Percentiles rank a stretch among this genome's conserved stretches.
Conservation (phyloP, 306 rosid species). For the Cicer cuneatum region DNA sequence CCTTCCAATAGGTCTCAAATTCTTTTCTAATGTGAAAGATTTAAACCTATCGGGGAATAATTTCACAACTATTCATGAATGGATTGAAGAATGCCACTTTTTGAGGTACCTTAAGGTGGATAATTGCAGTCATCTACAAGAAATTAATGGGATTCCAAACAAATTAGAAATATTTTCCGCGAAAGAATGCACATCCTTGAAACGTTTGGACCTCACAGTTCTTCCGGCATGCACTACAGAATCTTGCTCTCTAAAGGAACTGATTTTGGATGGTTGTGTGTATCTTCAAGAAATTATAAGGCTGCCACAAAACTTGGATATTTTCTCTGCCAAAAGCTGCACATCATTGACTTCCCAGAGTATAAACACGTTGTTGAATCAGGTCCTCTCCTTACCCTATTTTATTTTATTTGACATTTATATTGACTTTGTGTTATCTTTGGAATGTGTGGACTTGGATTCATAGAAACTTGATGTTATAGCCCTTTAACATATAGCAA, state of each 20-base stretch:
- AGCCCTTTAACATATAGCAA: too few species aligned
- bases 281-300: background rate
- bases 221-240: background rate
- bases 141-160: background rate
- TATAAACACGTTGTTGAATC: background rate
- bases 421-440: too few species aligned
- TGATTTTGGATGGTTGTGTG: background rate
- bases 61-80: slow-evolving; percentile 1
- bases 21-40: slow-evolving; percentile 16
- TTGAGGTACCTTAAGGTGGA: slow-evolving; percentile 1
- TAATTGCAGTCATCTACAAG: background rate
- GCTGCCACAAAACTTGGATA: background rate
- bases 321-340: background rate
- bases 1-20: background rate
- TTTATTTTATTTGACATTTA: background rate
- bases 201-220: background rate
- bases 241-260: background rate
- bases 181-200: slow-evolving; percentile 1
- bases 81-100: background rate
- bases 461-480: background rate
- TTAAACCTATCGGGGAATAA: slow-evolving; percentile 1
- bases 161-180: background rate
- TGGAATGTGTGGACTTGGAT: too few species aligned
- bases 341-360: background rate
- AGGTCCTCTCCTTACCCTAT: slow-evolving; percentile 2